Percentiles rank a stretch among this genome's conserved stretches.
Conservation (phyloP, 75 land plant genomes). For the Adiantum capillusveneris region DNA sequence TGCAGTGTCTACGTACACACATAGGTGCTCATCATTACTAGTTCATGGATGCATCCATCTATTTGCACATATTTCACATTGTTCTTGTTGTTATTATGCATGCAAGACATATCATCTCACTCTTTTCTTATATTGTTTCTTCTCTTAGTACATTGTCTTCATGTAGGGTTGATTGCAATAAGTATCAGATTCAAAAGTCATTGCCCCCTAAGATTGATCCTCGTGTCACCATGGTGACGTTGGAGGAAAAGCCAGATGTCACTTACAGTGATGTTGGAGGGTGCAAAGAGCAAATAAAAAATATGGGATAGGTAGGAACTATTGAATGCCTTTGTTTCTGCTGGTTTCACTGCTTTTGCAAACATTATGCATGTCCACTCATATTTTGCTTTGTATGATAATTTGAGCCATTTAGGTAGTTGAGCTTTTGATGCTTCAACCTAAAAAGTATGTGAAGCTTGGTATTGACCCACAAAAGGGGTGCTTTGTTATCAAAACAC, state of each 20-base stretch:
- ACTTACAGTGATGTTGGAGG: conserved; percentile 99
- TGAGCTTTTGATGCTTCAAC: conserved; percentile 93
- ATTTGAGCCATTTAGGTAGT: conserved; percentile 55
- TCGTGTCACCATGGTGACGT: conserved; percentile 99
- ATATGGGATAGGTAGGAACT: conserved; percentile 77
- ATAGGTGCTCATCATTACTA: no score
- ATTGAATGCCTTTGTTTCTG: background rate
- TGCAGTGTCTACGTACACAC: no score
- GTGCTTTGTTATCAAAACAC: conserved; percentile 73
- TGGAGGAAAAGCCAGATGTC: conserved; percentile 97
- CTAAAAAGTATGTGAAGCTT: conserved; percentile 89
- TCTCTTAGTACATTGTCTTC: no score
- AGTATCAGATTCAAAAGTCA: conserved; percentile 96
- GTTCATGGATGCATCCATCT: no score
- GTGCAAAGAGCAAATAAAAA: conserved; percentile 96
- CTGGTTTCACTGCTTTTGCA: background rate
- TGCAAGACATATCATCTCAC: no score
- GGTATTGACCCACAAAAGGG: conserved; percentile 98
- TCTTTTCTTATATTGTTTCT: no score
- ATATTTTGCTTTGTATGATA: background rate
- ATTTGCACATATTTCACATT: no score
- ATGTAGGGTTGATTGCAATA: conserved; percentile 89
- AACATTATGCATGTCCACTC: no score
- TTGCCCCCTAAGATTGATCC: conserved; percentile 98
- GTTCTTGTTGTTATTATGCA: no score